Base-by-base conservation (phyloP, 2,329 filamentous ascomycete species). In the Aplosporella prunicola region DNA sequence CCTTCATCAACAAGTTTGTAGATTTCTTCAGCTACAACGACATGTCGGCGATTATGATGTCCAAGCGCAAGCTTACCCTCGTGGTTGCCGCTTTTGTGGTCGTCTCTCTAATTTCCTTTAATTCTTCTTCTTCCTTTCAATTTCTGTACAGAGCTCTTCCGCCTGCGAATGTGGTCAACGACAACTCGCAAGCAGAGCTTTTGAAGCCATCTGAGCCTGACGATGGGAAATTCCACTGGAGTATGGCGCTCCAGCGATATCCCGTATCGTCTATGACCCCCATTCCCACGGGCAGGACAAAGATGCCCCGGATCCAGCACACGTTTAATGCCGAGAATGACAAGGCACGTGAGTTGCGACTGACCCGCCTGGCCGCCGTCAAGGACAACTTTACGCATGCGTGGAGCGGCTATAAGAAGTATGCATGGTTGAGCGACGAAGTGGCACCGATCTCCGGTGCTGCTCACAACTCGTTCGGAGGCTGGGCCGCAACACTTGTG, bases 401-500 rank as follows among this genome's bases (percentile, higher is more conserved):
- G 24, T 81, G 76, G 74, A 51, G 56, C 7, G 72, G 70, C 10
- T 82, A 83, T 57, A 76, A 69, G 50, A 64, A 66, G 37, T 56
- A 72, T 46, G 79, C 78, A 0, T 82, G 78, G 76, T 67, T 71
- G 48, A 66, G 71, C 32, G 78, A 82, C 51, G 78, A 80, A 46
- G 60, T 82, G 35, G 63, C 64, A 20, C 78, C 78, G 3, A 47
- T 81, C 8, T 67, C 67, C 11, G 74, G 67, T 9, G 49, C 54
- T 2, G 61, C 56, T 32, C 66, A 67, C 29, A 68, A 80, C 47
- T 69, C 72, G 22, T 80, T 79, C 56, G 74, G 73, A 10, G 78
- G 78, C 16, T 81, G 77, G 77, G 75, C 72, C 5, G 77, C 77
- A 4, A 81, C 77, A 5, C 60, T 81, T 40, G 75, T 81, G n/a